phyloP scores from a whole-genome alignment of 2,329 filamentous ascomycete species.

The Periconia sp. region DNA sequence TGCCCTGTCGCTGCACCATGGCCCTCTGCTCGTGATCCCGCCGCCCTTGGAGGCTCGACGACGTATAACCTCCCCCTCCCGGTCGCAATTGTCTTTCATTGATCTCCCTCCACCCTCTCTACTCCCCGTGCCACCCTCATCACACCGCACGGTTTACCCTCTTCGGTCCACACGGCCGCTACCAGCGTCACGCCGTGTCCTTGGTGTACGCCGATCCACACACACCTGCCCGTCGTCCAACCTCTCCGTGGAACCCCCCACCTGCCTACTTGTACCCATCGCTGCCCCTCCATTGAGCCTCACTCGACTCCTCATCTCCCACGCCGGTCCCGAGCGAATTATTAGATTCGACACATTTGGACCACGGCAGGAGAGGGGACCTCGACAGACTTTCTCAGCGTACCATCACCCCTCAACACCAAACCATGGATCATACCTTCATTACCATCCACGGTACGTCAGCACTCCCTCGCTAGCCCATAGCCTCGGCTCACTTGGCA shows the following conservation, averaged over 20 bases:
- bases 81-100: background rate
- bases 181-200: background rate
- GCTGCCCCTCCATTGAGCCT: slow-evolving; percentile 15
- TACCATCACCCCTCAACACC: slow-evolving; percentile 1
- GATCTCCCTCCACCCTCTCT: background rate
- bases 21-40: too few species aligned
- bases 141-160: background rate
- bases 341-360: slow-evolving; percentile 44
- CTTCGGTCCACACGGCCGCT: background rate
- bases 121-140: background rate
- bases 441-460: slow-evolving; percentile 85
- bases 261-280: slow-evolving; percentile 26
- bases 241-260: slow-evolving; percentile 27
- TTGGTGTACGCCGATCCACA: slow-evolving; percentile 25
- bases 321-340: slow-evolving; percentile 41
- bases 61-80: too few species aligned
- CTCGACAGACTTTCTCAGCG: slow-evolving; percentile 1
- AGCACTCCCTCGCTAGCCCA: too few species aligned
- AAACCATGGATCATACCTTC: slow-evolving; percentile 75
- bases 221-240: slow-evolving; percentile 21
- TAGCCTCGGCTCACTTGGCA: too few species aligned
- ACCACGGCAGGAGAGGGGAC: slow-evolving; percentile 29
- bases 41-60: too few species aligned
- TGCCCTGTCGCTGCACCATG: too few species aligned
- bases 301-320: slow-evolving; percentile 15